These are phyloP conservation scores for Kuraishia hungarica DNA, from an alignment of 805 yeast species.

Conservation along the genomic window DNA sequence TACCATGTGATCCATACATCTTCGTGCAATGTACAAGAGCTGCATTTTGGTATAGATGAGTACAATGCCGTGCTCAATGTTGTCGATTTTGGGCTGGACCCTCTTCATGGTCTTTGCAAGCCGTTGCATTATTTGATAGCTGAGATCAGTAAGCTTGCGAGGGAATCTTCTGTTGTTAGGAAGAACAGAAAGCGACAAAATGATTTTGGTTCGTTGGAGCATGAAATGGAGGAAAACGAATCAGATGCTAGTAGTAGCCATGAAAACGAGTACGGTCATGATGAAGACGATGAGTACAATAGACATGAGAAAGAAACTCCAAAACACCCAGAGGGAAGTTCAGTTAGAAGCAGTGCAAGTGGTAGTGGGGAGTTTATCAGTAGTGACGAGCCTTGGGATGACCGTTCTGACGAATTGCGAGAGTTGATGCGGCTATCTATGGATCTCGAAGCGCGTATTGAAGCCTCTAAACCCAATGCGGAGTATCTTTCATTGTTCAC, in stretches of 20 bases:
- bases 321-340: background rate
- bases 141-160: constrained; percentile 54
- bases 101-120: constrained; percentile 66
- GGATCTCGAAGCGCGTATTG: constrained; percentile 40
- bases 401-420: constrained; percentile 24
- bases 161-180: constrained; percentile 24
- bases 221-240: constrained; percentile 6
- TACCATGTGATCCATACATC: constrained; percentile 72
- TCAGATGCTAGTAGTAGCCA: constrained; percentile 4
- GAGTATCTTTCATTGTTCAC: constrained; percentile 27
- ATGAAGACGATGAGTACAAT: too few species aligned
- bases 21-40: constrained; percentile 48
- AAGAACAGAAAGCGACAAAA: constrained; percentile 11
- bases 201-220: constrained; percentile 17
- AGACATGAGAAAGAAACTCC: background rate
- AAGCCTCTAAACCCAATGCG: constrained; percentile 42
- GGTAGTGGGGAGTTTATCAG: background rate
- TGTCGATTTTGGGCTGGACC: constrained; percentile 44
- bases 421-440: constrained; percentile 24
- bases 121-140: constrained; percentile 61
- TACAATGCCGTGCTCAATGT: constrained; percentile 43
- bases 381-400: background rate
- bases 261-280: too few species aligned
- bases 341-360: background rate
- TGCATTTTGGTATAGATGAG: constrained; percentile 55